Conservation (phyloP, 306 rosid species). For the Rosa lucieae region DNA sequence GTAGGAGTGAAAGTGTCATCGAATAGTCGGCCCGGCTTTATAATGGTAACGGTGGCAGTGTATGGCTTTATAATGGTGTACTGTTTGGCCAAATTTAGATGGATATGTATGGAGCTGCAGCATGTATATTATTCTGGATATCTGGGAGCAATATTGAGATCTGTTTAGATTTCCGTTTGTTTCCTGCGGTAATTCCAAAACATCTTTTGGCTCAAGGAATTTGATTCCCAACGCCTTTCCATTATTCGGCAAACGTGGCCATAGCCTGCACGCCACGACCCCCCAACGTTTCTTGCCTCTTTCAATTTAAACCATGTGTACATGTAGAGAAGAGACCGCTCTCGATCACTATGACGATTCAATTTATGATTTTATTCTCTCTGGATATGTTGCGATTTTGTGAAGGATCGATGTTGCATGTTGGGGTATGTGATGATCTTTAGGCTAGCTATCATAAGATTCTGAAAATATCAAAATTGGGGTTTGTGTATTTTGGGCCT, state of each 20-base stretch:
- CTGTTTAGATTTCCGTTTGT: slow-evolving; percentile 11
- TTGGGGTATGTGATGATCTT: not conserved
- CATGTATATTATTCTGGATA: slow-evolving; percentile 16
- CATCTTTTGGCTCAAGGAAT: not conserved
- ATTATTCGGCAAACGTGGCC: not conserved
- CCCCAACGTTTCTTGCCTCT: not conserved
- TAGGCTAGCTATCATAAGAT: not conserved
- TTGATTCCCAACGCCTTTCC: slow-evolving; percentile 2
- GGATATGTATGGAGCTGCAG: not conserved
- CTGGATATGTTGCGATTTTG: not conserved
- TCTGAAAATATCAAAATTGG: not conserved
- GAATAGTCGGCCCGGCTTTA: not conserved
- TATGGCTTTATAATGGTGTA: not conserved
- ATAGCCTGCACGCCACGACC: not conserved
- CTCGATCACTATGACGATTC: not conserved
- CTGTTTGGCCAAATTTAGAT: slow-evolving; percentile 9
- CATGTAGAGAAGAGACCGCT: not conserved
- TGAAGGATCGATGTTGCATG: not conserved
- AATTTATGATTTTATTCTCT: not conserved
- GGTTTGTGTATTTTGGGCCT: not conserved
- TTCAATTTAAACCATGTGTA: not conserved
- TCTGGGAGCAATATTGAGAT: slow-evolving; percentile 1
- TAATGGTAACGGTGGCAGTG: not conserved
- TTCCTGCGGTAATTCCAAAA: slow-evolving; percentile 17
- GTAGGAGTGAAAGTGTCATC: not conserved